Conservation (phyloP, 331 rosid genomes). For the Quercus tomentella region DNA sequence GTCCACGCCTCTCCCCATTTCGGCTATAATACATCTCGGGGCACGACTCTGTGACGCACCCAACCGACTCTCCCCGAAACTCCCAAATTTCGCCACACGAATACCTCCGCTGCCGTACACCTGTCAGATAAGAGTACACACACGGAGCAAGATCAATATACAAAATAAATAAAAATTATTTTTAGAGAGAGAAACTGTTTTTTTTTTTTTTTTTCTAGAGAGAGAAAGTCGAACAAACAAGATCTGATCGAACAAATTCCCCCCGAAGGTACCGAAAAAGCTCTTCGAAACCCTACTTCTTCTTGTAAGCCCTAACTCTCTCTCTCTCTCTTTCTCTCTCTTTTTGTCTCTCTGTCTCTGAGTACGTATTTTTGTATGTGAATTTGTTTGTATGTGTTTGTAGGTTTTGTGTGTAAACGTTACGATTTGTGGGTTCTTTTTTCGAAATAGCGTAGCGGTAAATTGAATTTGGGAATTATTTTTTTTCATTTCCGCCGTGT, state of each 20-base stretch:
- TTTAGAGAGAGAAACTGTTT: conserved; percentile 64
- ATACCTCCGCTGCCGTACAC: conserved; percentile 61
- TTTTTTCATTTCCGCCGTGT: not conserved
- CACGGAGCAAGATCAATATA: conserved; percentile 11
- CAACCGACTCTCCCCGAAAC: conserved; percentile 45
- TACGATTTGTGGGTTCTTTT: conserved; percentile 3
- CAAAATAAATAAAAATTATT: not conserved
- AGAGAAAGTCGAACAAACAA: conserved; percentile 26
- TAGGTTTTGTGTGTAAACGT: not conserved
- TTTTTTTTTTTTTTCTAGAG: conserved; percentile 17
- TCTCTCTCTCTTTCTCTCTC: not conserved
- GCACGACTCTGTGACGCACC: conserved; percentile 34
- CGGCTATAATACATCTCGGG: conserved; percentile 31
- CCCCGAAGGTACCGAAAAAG: conserved; percentile 19
- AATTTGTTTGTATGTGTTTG: not conserved
- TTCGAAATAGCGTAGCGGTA: not conserved
- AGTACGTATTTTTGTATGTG: not conserved
- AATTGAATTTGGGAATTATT: not conserved
- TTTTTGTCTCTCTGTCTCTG: not conserved
- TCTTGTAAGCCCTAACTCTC: conserved; percentile 22
- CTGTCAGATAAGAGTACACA: conserved; percentile 50
- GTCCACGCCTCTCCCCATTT: conserved; percentile 1
- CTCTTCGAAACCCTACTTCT: conserved; percentile 35
- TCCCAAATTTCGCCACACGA: conserved; percentile 28
- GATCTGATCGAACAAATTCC: conserved; percentile 55